These are phyloP conservation scores for Schwanniomyces polymorphus DNA, from an alignment of 805 yeast genomes.

Conservation along the genomic window DNA sequence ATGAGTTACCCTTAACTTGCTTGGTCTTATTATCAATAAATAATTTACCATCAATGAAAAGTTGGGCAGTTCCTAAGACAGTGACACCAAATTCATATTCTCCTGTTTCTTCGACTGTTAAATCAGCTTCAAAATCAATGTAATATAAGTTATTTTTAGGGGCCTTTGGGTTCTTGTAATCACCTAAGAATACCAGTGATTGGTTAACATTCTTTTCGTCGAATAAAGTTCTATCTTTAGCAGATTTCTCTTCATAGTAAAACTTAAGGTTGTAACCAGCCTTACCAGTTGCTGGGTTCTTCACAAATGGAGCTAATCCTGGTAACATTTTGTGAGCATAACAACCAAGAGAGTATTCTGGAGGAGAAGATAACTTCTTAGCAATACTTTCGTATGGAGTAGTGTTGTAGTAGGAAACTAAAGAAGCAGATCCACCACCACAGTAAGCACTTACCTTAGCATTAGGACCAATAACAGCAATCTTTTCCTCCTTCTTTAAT, in stretches of 20 bases:
- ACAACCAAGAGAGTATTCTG: slow-evolving; percentile 31
- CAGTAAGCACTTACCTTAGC: slow-evolving; percentile 27
- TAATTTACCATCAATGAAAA: slow-evolving; percentile 51
- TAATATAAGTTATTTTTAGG: slow-evolving; percentile 31
- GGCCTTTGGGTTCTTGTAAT: slow-evolving; percentile 16
- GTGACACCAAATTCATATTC: slow-evolving; percentile 53
- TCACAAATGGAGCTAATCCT: slow-evolving; percentile 19
- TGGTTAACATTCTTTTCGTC: slow-evolving; percentile 17
- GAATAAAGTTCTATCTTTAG: slow-evolving; percentile 6
- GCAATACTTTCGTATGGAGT: slow-evolving; percentile 23
- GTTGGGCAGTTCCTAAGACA: slow-evolving; percentile 54
- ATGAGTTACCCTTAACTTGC: slow-evolving; percentile 49
- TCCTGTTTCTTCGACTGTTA: slow-evolving; percentile 46
- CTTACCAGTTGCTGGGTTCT: slow-evolving; percentile 20
- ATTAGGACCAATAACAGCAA: slow-evolving; percentile 35
- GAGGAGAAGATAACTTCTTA: slow-evolving; percentile 11
- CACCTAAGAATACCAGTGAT: slow-evolving; percentile 18
- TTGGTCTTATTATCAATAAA: slow-evolving; percentile 56
- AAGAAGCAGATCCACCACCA: slow-evolving; percentile 36
- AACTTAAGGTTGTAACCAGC: slow-evolving; percentile 23
- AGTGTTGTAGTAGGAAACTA: slow-evolving; percentile 23
- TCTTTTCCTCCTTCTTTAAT: slow-evolving; percentile 26
- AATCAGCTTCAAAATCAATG: slow-evolving; percentile 43
- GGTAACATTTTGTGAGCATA: slow-evolving; percentile 29
- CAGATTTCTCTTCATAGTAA: slow-evolving; percentile 13